Evolutionary conservation across 352 stramenopile genomes (phyloP).

Genomic region (Pythium monospermum): DNA sequence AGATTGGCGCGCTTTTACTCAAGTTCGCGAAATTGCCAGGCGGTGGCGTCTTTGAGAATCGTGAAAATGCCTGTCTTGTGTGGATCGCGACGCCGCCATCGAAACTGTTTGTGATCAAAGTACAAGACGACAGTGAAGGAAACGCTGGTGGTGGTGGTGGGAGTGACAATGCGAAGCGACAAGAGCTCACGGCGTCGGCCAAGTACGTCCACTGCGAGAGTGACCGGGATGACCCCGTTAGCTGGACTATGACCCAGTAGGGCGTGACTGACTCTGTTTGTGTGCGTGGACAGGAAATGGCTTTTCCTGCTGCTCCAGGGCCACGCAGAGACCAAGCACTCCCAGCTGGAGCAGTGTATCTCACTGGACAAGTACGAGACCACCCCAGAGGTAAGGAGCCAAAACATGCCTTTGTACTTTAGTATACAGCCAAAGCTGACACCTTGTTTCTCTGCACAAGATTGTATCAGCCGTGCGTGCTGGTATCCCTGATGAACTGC

Average conservation of each 20-base stretch:
- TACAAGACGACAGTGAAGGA: conserved; percentile 61
- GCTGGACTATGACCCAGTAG: too few relatives aligned
- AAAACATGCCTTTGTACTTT: not conserved
- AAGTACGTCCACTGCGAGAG: too few relatives aligned
- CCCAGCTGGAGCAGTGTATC: conserved; percentile 73
- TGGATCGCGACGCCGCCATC: conserved; percentile 81
- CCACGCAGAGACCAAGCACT: conserved; percentile 80
- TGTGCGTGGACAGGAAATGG: conserved; percentile 43
- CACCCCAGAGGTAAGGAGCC: conserved; percentile 44
- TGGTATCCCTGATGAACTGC: conserved; percentile 72
- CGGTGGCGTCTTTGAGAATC: conserved; percentile 39
- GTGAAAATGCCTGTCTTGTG: too few relatives aligned
- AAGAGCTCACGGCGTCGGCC: conserved; percentile 53
- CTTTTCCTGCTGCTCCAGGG: conserved; percentile 62
- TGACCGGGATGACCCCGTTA: too few relatives aligned
- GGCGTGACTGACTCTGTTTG: not conserved
- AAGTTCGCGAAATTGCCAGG: conserved; percentile 61
- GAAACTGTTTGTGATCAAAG: conserved; percentile 81
- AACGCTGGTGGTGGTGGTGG: conserved; percentile 12
- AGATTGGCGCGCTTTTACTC: conserved; percentile 40
- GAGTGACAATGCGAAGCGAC: too few relatives aligned
- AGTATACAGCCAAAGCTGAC: conserved; percentile 15
- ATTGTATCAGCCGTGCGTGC: conserved; percentile 70
- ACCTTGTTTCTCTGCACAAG: conserved; percentile 14
- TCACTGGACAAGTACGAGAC: conserved; percentile 50